Conservation (phyloP, 495 filamentous ascomycete genomes). For the Hamigera avellanea region DNA sequence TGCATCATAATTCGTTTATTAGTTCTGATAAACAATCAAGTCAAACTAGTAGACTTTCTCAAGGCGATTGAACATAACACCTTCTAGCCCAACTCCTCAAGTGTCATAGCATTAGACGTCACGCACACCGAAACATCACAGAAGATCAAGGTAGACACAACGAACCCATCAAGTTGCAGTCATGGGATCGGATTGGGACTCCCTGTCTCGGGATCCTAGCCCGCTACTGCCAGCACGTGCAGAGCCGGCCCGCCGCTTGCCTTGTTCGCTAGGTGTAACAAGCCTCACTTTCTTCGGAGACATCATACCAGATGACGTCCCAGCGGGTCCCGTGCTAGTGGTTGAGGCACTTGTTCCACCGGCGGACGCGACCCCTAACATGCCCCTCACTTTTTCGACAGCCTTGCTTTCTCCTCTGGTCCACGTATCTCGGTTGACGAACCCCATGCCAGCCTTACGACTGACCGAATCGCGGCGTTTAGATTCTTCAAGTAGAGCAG, state of each 20-base stretch:
- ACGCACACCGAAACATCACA: too few relatives aligned
- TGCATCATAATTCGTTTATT: too few relatives aligned
- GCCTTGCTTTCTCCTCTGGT: constrained; percentile 30
- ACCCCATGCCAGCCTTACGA: constrained; percentile 22
- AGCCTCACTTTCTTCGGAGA: constrained; percentile 36
- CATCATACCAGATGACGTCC: constrained; percentile 15
- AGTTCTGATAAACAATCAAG: too few relatives aligned
- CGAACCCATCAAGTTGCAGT: neutral
- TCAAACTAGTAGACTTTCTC: too few relatives aligned
- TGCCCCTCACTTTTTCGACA: constrained; percentile 36
- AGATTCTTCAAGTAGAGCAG: constrained; percentile 20
- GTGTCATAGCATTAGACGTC: too few relatives aligned
- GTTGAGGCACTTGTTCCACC: constrained; percentile 14
- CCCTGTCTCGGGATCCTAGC: constrained; percentile 4
- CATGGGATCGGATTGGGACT: constrained; percentile 4
- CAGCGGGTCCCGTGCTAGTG: neutral
- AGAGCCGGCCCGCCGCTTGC: constrained; percentile 13
- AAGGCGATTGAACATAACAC: too few relatives aligned
- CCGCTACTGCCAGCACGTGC: constrained; percentile 10
- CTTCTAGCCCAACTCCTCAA: too few relatives aligned
- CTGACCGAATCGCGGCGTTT: constrained; percentile 26
- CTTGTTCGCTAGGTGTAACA: constrained; percentile 33
- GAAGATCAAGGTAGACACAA: too few relatives aligned
- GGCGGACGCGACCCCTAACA: constrained; percentile 23
- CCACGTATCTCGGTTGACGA: constrained; percentile 35